Conservation (phyloP, 2,329 filamentous ascomycete species). For the Onygenales sp. region DNA sequence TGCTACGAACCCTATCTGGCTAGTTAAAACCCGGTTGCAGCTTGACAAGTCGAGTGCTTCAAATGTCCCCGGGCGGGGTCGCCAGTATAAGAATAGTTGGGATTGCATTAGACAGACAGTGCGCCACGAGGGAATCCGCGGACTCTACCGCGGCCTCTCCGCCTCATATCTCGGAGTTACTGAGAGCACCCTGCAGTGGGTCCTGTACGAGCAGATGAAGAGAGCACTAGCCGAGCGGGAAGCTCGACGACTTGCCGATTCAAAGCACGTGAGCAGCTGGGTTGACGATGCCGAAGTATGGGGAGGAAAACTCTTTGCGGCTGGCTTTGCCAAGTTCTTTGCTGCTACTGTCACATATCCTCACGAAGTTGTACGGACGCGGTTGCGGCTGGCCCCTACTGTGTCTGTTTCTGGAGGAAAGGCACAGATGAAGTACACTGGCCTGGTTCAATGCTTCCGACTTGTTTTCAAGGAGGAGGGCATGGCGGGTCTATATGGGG, state of each 20-base stretch:
- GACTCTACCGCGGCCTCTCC: slow-evolving; percentile 81
- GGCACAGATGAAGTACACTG: slow-evolving; percentile 73
- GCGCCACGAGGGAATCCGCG: slow-evolving; percentile 66
- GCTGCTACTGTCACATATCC: slow-evolving; percentile 82
- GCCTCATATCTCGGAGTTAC: slow-evolving; percentile 85
- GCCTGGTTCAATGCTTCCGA: slow-evolving; percentile 78
- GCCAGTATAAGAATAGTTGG: slow-evolving; percentile 76
- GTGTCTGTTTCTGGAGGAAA: slow-evolving; percentile 53
- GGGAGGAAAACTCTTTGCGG: slow-evolving; percentile 70
- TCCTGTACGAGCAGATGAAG: slow-evolving; percentile 90
- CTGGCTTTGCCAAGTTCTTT: slow-evolving; percentile 66
- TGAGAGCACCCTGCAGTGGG: slow-evolving; percentile 86
- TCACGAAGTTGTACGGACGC: slow-evolving; percentile 79
- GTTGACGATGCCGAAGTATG: slow-evolving; percentile 71
- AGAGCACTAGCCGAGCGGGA: slow-evolving; percentile 53
- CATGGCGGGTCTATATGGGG: slow-evolving; percentile 75
- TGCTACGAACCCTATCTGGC: slow-evolving; percentile 91
- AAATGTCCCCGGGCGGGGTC: slow-evolving; percentile 40
- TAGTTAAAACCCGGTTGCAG: slow-evolving; percentile 87
- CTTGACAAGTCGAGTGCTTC: slow-evolving; percentile 78
- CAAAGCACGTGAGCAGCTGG: slow-evolving; percentile 52
- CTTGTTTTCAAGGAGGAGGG: slow-evolving; percentile 83
- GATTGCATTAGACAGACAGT: slow-evolving; percentile 80
- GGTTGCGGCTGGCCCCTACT: slow-evolving; percentile 78
- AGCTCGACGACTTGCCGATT: slow-evolving; percentile 46